These are phyloP conservation scores for Arthrobotrys pseudoclavata DNA, from an alignment of 2,329 filamentous ascomycete genomes.

Conservation along the genomic window DNA sequence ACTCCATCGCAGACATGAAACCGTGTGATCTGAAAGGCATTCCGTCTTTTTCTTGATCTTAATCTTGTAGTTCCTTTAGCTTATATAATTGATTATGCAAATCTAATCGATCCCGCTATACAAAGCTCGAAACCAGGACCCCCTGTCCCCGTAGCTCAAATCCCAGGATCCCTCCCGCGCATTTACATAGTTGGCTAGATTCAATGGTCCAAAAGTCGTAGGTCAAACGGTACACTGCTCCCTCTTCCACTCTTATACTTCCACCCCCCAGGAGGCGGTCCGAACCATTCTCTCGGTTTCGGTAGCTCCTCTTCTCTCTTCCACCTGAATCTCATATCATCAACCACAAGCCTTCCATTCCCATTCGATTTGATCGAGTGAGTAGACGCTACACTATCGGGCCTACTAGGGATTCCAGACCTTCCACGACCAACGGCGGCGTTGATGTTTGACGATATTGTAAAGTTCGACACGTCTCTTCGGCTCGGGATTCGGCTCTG, in stretches of 20 bases:
- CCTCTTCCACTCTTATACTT: constrained; percentile 91
- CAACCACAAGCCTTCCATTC: constrained; percentile 72
- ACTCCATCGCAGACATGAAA: not conserved
- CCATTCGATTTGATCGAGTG: constrained; percentile 53
- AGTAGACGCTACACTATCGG: constrained; percentile 48
- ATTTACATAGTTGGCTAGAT: not conserved
- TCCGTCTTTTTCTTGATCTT: not conserved
- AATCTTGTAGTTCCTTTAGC: constrained; percentile 6
- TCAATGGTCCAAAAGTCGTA: constrained; percentile 71
- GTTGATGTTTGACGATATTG: constrained; percentile 62
- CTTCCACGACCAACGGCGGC: constrained; percentile 50
- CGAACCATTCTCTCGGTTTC: constrained; percentile 83
- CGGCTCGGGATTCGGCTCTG: constrained; percentile 65
- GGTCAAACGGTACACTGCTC: constrained; percentile 91
- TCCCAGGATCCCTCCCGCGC: not conserved
- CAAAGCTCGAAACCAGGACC: not conserved
- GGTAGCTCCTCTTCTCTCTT: constrained; percentile 84
- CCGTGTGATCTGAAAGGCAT: not conserved
- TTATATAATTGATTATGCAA: constrained; percentile 10
- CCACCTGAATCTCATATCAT: constrained; percentile 88
- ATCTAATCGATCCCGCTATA: constrained; percentile 6
- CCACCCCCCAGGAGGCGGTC: constrained; percentile 72
- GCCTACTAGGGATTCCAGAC: constrained; percentile 42
- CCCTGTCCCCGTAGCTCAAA: not conserved
- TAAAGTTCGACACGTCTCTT: constrained; percentile 65